Conservation (phyloP, 129 eudicot genomes). For the Rutidosis leptorrhynchoides region DNA sequence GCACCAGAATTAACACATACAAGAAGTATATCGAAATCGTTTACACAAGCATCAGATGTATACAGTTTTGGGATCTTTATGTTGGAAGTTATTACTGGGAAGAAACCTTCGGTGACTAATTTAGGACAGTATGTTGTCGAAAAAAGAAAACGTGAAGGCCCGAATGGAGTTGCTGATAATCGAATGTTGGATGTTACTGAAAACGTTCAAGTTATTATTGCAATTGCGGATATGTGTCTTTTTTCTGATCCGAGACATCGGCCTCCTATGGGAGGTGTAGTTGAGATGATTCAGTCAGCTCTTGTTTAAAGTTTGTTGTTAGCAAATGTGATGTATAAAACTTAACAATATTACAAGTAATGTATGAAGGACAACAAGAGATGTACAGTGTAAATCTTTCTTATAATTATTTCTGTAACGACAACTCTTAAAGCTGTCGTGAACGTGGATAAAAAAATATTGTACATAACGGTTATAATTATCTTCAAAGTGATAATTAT, state of each 20-base stretch:
- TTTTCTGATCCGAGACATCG: slow-evolving; percentile 36
- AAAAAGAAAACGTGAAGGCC: slow-evolving; percentile 38
- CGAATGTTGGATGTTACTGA: slow-evolving; percentile 35
- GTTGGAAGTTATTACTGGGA: slow-evolving; percentile 47
- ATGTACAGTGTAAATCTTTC: slow-evolving; percentile 13
- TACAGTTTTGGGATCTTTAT: slow-evolving; percentile 47
- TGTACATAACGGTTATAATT: no score
- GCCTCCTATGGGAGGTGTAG: slow-evolving; percentile 39
- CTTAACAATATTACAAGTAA: slow-evolving; percentile 3
- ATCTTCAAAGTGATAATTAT: no score
- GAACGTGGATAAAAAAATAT: no score
- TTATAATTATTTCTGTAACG: no score
- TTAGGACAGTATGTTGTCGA: slow-evolving; percentile 43
- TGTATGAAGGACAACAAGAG: slow-evolving; percentile 1
- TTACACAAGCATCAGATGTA: slow-evolving; percentile 39
- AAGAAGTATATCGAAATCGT: slow-evolving; percentile 27
- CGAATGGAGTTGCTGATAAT: slow-evolving; percentile 36
- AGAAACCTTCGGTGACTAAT: slow-evolving; percentile 47
- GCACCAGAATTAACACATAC: slow-evolving; percentile 50
- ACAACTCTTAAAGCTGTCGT: no score
- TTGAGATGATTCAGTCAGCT: slow-evolving; percentile 38
- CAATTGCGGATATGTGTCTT: slow-evolving; percentile 36
- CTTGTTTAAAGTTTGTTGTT: slow-evolving; percentile 1
- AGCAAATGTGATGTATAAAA: slow-evolving; percentile 10
- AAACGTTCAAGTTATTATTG: slow-evolving; percentile 25